phyloP scores from a whole-genome alignment of 306 rosid species.

The Begonia masoniana region DNA sequence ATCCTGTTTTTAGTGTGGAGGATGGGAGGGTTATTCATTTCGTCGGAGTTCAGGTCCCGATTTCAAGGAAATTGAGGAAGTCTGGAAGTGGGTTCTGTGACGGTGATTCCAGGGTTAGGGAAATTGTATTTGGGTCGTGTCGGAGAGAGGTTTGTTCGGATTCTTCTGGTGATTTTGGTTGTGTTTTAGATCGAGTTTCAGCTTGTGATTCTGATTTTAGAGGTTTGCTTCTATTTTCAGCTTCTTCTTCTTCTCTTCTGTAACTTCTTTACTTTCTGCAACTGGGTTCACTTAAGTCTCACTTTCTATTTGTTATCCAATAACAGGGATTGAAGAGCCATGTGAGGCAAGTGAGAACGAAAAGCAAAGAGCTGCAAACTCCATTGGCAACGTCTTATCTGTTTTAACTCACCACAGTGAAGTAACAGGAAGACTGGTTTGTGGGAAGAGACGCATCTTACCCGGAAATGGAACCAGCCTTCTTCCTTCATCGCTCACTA shows the following conservation, averaged over 20 bases:
- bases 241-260: not conserved
- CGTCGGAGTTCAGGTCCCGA: constrained; percentile 71
- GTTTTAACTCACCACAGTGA: constrained; percentile 67
- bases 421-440: constrained; percentile 59
- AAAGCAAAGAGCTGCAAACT: constrained; percentile 46
- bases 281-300: not conserved
- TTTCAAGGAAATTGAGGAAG: constrained; percentile 18
- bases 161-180: constrained; percentile 32
- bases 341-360: constrained; percentile 71
- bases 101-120: constrained; percentile 20
- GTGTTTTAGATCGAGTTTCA: constrained; percentile 27
- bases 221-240: constrained; percentile 31
- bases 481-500: constrained; percentile 73
- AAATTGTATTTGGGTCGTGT: constrained; percentile 47
- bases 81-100: constrained; percentile 16
- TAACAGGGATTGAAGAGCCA: constrained; percentile 44
- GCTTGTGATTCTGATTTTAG: constrained; percentile 31
- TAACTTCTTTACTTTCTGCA: not conserved
- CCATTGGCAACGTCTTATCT: constrained; percentile 55
- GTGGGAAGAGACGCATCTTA: constrained; percentile 56
- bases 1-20: constrained; percentile 44
- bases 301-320: constrained; percentile 15
- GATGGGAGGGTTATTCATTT: constrained; percentile 58
- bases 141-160: constrained; percentile 67
- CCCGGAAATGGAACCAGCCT: constrained; percentile 34